Conservation (phyloP, 345 rosid genomes). For the Laguncularia racemosa region DNA sequence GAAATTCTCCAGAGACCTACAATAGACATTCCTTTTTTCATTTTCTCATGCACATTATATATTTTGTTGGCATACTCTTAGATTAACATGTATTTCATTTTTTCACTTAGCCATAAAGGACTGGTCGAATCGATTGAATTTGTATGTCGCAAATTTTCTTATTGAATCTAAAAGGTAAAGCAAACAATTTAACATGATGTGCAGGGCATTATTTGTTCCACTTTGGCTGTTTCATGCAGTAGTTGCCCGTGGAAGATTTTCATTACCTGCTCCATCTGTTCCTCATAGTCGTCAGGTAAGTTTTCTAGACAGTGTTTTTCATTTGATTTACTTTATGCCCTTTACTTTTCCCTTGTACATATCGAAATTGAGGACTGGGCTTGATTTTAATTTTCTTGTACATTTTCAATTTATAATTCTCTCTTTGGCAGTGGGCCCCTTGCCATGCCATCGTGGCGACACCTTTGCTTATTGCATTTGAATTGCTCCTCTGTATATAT, state of each 20-base stretch:
- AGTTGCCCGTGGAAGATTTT: slow-evolving; percentile 92
- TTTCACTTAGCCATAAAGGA: too few species aligned
- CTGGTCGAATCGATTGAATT: too few species aligned
- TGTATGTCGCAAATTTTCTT: too few species aligned
- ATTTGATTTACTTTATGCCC: neutral
- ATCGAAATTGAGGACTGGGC: too few species aligned
- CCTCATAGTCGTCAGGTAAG: slow-evolving; percentile 89
- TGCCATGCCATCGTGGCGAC: slow-evolving; percentile 93
- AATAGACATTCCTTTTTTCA: too few species aligned
- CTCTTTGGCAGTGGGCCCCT: slow-evolving; percentile 89
- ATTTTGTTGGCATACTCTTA: too few species aligned
- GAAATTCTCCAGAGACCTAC: too few species aligned
- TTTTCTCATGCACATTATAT: too few species aligned
- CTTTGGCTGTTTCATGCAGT: slow-evolving; percentile 92
- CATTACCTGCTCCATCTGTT: slow-evolving; percentile 90
- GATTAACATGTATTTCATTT: too few species aligned
- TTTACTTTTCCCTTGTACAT: slow-evolving; percentile 11
- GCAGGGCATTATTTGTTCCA: slow-evolving; percentile 78
- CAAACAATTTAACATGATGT: slow-evolving; percentile 9
- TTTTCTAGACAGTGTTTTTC: slow-evolving; percentile 5
- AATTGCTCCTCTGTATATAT: slow-evolving; percentile 90
- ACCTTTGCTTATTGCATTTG: slow-evolving; percentile 91
- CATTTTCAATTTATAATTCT: neutral
- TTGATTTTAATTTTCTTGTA: neutral
- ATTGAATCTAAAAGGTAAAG: too few species aligned